Evolutionary conservation across 768 basidiomycete species (phyloP), one percentile per base, ranked within the genome.

Genomic region (Termitomyces sp.): DNA sequence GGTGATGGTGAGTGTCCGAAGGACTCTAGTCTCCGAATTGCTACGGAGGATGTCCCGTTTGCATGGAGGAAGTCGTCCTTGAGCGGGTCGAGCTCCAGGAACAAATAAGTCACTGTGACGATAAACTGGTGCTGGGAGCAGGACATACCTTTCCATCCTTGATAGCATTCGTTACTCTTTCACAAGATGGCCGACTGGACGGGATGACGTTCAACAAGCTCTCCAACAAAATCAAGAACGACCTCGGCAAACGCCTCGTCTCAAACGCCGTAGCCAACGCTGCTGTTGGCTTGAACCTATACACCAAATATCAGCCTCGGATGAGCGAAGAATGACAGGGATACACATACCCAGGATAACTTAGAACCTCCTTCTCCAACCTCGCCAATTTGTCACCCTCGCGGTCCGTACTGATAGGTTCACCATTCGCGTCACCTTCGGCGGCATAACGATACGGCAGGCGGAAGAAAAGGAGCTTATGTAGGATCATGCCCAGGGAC

Each of bases 401-500:
- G 11, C 81, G 80, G 52, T 71, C 69, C 11, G 66, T 70, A 46
- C 77, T 77, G 17, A 75, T 68, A 0, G 75, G 69, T 43, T 76
- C 74, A 2, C 76, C 80, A 51, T 80, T 77, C 0, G 78, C 82
- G 58, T 84, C 85, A 0, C 83, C 84, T 45, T 81, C 82, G 1
- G 86, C 77, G 1, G 89, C 87, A 65, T 92, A 86, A 17, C 79
- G 81, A 69, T 94, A 98, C 0, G 96, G 96, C 20, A 96, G 74
- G 38, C 85, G 84, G 76, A 98, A 94, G 76, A 97, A 98, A 1
- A 96, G 76, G 63, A 98, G 81, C 68, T 94, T 96, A 77, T 98
- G 88, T 17, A 98, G 80, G 59, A 98, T 92, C 90, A 98, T 94
- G 64, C 96, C 96, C 15, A 98, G 80, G 5, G 92, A 93, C 96